phyloP scores from a whole-genome alignment of 176 grass and related monocot genomes.

The Paspalum notatum region DNA sequence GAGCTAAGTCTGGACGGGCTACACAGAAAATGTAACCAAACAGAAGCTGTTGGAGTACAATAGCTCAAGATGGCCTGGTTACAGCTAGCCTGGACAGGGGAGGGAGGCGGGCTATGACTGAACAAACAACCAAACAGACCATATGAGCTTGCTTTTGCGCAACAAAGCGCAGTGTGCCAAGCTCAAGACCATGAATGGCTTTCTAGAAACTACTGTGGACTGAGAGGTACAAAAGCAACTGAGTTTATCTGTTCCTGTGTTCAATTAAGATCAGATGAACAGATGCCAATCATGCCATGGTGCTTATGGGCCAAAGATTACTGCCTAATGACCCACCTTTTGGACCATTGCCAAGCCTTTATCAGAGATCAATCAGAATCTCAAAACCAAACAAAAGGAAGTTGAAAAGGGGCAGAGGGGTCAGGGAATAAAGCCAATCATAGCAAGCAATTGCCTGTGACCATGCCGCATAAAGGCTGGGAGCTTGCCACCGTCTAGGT shows the following conservation, averaged over 20 bases:
- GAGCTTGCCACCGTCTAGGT: constrained; percentile 19
- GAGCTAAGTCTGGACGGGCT: too few relatives aligned
- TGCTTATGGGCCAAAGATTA: constrained; percentile 14
- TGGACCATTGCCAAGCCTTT: constrained; percentile 20
- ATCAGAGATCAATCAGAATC: background rate
- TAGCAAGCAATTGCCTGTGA: constrained; percentile 41
- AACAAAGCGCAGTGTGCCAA: background rate
- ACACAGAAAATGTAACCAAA: too few relatives aligned
- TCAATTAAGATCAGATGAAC: background rate
- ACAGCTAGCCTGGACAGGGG: too few relatives aligned
- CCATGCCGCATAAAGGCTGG: constrained; percentile 17
- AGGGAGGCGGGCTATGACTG: too few relatives aligned
- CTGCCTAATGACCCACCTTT: constrained; percentile 3
- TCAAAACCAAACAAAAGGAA: background rate
- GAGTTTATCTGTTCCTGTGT: constrained; percentile 15
- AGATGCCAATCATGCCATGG: background rate
- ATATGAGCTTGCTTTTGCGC: background rate
- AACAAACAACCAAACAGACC: too few relatives aligned
- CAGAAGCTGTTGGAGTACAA: too few relatives aligned
- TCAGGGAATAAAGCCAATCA: constrained; percentile 36
- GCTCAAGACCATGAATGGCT: background rate
- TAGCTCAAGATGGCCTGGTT: too few relatives aligned
- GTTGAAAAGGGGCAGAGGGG: constrained; percentile 30
- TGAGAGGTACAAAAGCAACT: background rate
- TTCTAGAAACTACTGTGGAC: constrained; percentile 33